Evolutionary conservation across 306 rosid genomes (phyloP), one percentile per base, ranked within the genome.

Genomic region (Astragalus glycyphyllos): DNA sequence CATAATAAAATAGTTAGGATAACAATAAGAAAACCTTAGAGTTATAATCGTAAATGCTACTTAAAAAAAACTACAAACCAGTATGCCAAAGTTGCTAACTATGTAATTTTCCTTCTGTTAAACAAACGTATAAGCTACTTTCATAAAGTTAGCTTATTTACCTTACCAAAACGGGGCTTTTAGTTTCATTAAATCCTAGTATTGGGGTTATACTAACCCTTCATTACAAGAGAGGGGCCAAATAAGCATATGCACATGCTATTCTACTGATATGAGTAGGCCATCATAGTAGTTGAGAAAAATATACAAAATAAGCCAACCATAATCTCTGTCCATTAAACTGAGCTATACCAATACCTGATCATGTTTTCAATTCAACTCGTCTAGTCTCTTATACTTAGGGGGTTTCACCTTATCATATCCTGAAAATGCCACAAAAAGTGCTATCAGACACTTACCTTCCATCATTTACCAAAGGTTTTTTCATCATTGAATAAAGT

Each of bases 241-340:
- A 59, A 50, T 8, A 64, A 55, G 29, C 50, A 49, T 68, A 15
- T 16, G 31, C 38, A 62, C 60, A 17, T 69, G 37, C 68, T 58
- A 34, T 58, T 58, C 44, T 54, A 44, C 16, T 46, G 16, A 46
- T 11, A 20, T 35, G n/a, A 0, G 29, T 7, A 15, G 20, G 11
- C 41, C 65, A 50, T 12, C 32, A 40, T 17, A 26, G 49, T 35
- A 11, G 17, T 26, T 2, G 14, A 15, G 23, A 46, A 78, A 48
- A 47, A 37, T 58, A 61, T 23, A 61, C 51, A 69, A 48, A 48
- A 23, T n/a, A 14, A 68, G 29, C 54, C 51, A 35, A 35, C 8
- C 9, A 32, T 4, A 16, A 10, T 20, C 68, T 44, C 15, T 46
- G 35, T n/a, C 35, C 37, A 12, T 48, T 20, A 34, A 26, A 2